phyloP scores from a whole-genome alignment of 176 grass and related monocot species.

The Triticum aestivum region IWGSC_CS_RefSeq_v2.1 NC_057796.1:477564673-477565172 shows the following conservation, averaged over 20 bases:
- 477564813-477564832: constrained; percentile 16
- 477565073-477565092: background rate
- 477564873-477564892: background rate
- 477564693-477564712: constrained; percentile 85
- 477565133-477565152: background rate
- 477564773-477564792: constrained; percentile 66
- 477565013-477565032: constrained; percentile 1
- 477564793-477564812: background rate
- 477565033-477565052: background rate
- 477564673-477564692: constrained; percentile 91
- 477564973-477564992: background rate
- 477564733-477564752: constrained; percentile 84
- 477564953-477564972: background rate
- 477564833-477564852: background rate
- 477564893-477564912: background rate
- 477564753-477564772: constrained; percentile 93
- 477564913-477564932: background rate
- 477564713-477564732: constrained; percentile 93
- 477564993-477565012: background rate
- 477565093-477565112: background rate
- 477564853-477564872: background rate
- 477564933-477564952: background rate
- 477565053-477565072: background rate
- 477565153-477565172: constrained; percentile 52
- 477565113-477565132: background rate